Evolutionary conservation across 2,329 filamentous ascomycete species (phyloP).

Genomic region (Exophiala xenobiotica): DNA sequence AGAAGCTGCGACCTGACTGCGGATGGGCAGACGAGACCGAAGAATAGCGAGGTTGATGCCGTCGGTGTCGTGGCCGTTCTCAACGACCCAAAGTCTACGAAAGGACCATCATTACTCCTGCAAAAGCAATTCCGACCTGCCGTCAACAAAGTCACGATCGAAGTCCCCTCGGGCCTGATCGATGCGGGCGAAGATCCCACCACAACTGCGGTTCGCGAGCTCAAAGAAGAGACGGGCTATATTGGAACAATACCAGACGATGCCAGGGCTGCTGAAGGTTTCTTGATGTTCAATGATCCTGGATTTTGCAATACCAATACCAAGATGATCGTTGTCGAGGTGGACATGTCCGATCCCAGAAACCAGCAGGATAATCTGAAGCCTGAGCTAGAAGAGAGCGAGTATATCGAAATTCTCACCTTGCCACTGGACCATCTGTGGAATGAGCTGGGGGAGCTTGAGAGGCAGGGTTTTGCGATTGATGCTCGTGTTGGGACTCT

Average conservation of each 20-base stretch:
- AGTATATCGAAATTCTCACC: constrained; percentile 79
- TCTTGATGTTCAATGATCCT: constrained; percentile 39
- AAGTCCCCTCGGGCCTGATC: constrained; percentile 61
- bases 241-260: constrained; percentile 44
- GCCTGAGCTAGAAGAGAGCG: constrained; percentile 72
- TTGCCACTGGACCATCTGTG: constrained; percentile 65
- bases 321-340: constrained; percentile 65
- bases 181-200: constrained; percentile 58
- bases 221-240: constrained; percentile 64
- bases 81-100: constrained; percentile 41
- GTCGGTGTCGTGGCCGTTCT: constrained; percentile 59
- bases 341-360: constrained; percentile 67
- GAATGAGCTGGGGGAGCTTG: constrained; percentile 64
- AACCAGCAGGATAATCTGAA: constrained; percentile 62
- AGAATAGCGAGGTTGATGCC: constrained; percentile 57
- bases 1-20: background rate
- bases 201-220: constrained; percentile 57
- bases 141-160: constrained; percentile 58
- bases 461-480: constrained; percentile 71
- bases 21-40: constrained; percentile 17
- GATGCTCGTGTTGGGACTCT: constrained; percentile 76
- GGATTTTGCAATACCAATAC: constrained; percentile 52
- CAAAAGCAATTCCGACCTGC: constrained; percentile 58
- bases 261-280: constrained; percentile 27
- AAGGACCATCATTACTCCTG: constrained; percentile 46